Conservation (phyloP, 164 flowering plant genomes). For the Macadamia tetraphylla region DNA sequence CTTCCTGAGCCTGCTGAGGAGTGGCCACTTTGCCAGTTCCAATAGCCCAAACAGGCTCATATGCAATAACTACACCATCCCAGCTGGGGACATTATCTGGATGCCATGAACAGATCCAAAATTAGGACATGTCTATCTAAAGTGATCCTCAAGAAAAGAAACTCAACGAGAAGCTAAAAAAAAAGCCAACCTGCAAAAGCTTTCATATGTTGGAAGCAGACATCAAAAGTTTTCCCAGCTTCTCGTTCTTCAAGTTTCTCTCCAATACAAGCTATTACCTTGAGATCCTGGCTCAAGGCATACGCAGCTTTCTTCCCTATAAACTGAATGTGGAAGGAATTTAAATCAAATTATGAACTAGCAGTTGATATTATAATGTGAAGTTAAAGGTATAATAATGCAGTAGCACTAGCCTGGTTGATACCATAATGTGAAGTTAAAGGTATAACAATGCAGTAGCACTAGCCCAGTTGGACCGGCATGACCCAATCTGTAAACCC, state of each 20-base stretch:
- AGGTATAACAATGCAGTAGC: not conserved
- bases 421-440: not conserved
- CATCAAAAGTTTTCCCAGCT: constrained; percentile 95
- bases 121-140: not conserved
- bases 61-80: constrained; percentile 89
- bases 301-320: constrained; percentile 98
- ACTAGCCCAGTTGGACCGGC: not conserved
- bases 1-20: constrained; percentile 95
- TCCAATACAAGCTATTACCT: constrained; percentile 96
- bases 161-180: constrained; percentile 1
- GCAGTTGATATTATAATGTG: not conserved
- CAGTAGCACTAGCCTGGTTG: not conserved
- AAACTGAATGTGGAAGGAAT: constrained; percentile 42
- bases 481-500: too few species aligned
- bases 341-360: constrained; percentile 7
- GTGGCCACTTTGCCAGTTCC: constrained; percentile 96
- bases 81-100: constrained; percentile 87
- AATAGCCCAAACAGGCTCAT: constrained; percentile 99
- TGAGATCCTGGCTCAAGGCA: constrained; percentile 76
- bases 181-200: constrained; percentile 67
- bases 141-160: not conserved
- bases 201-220: constrained; percentile 84
- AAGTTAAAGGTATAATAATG: not conserved
- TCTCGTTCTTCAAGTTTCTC: constrained; percentile 86
- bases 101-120: constrained; percentile 9